Conservation (phyloP, 1,284 basidiomycete species). For the Ustilago bromivora region DNA sequence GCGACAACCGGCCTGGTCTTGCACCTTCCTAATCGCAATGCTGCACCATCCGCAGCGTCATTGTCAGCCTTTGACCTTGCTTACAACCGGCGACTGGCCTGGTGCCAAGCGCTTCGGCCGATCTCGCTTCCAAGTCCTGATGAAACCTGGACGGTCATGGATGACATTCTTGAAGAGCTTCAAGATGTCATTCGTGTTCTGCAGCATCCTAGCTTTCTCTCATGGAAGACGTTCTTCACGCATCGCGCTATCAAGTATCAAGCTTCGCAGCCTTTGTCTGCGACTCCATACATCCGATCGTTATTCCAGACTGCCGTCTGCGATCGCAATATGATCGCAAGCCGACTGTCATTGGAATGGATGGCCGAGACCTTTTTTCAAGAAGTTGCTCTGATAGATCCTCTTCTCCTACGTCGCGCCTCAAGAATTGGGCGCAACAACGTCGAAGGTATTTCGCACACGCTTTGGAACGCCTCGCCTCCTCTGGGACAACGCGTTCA, state of each 20-base stretch:
- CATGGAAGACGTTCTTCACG: conserved; percentile 51
- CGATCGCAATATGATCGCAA: conserved; percentile 49
- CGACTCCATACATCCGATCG: conserved; percentile 43
- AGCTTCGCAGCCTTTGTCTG: conserved; percentile 17
- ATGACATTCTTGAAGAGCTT: conserved; percentile 75
- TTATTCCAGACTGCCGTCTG: conserved; percentile 47
- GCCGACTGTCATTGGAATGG: conserved; percentile 45
- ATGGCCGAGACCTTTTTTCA: conserved; percentile 46
- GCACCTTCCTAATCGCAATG: conserved; percentile 26
- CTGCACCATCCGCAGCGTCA: conserved; percentile 73
- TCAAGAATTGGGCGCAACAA: conserved; percentile 30
- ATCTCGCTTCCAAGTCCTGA: conserved; percentile 74
- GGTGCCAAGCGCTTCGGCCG: conserved; percentile 79
- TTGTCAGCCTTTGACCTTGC: conserved; percentile 77
- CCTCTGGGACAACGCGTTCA: conserved; percentile 39
- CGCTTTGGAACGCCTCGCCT: conserved; percentile 31
- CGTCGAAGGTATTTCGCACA: conserved; percentile 36
- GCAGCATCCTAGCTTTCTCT: conserved; percentile 29
- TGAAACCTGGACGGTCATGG: conserved; percentile 74
- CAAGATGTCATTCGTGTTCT: conserved; percentile 70
- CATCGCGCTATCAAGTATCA: conserved; percentile 36
- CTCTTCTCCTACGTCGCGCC: conserved; percentile 36
- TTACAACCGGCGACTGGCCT: conserved; percentile 78
- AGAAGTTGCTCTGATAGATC: conserved; percentile 45
- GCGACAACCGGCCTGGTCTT: neutral